Percentiles rank a stretch among this genome's conserved stretches.
phyloP scores from a whole-genome alignment of 2,329 filamentous ascomycete species.

The Pseudocercospora pini-densiflorae region DNA sequence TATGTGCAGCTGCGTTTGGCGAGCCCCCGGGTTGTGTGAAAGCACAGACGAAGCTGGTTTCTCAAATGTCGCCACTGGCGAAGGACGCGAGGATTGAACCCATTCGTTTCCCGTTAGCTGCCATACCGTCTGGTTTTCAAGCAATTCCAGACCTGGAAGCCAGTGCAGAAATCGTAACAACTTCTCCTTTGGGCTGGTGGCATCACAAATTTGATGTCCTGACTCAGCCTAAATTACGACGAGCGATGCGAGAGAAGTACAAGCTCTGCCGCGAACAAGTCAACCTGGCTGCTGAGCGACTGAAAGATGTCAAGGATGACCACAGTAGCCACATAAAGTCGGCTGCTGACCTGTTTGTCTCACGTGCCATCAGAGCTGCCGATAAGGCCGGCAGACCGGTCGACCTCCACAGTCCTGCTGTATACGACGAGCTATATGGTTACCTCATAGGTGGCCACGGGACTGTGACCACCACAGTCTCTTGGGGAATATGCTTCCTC shows the following conservation, averaged over 20 bases:
- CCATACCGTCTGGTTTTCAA: not conserved
- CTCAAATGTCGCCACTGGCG: not conserved
- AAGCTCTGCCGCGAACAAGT: too few relatives aligned
- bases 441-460: too few relatives aligned
- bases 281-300: too few relatives aligned
- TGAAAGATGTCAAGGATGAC: not conserved
- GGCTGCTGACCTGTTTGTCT: not conserved
- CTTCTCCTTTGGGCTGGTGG: not conserved
- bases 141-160: not conserved
- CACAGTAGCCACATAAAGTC: not conserved
- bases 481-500: too few relatives aligned
- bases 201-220: not conserved
- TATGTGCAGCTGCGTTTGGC: not conserved
- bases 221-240: not conserved
- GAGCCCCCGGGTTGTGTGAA: not conserved
- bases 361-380: not conserved
- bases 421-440: too few relatives aligned
- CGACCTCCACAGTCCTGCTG: too few relatives aligned
- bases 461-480: too few relatives aligned
- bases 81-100: not conserved
- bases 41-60: not conserved
- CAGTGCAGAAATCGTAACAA: not conserved
- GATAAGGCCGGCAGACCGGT: not conserved
- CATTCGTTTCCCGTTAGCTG: not conserved
- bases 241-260: not conserved